Percentiles rank a stretch among this genome's conserved stretches.
Evolutionary conservation across 768 basidiomycete species (phyloP).

Genomic region (Xerocomellus dryophilus): DNA sequence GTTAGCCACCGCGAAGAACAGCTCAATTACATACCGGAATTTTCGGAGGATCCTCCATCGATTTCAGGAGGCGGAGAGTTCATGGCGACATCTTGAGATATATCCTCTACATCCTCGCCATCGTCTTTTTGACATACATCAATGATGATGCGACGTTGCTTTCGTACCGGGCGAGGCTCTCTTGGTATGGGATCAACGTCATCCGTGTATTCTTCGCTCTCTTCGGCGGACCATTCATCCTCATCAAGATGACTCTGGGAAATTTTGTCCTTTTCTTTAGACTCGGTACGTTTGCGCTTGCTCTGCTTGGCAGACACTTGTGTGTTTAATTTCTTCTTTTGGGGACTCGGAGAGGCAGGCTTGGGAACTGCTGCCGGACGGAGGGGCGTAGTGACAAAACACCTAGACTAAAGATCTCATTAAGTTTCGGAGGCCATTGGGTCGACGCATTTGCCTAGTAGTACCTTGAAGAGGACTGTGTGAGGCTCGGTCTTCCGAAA

Average conservation of each 20-base stretch:
- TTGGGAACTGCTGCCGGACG: slow-evolving; percentile 19
- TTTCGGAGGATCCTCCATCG: not conserved
- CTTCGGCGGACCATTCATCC: slow-evolving; percentile 21
- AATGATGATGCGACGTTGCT: slow-evolving; percentile 26
- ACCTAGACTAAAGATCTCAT: slow-evolving; percentile 36
- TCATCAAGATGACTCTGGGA: slow-evolving; percentile 27
- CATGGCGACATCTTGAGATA: slow-evolving; percentile 18
- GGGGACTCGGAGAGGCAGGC: slow-evolving; percentile 5
- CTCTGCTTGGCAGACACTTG: slow-evolving; percentile 8
- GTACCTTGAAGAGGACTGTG: slow-evolving; percentile 81
- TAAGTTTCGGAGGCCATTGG: not conserved
- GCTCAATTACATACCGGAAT: slow-evolving; percentile 2
- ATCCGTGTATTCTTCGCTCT: slow-evolving; percentile 18
- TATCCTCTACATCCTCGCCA: slow-evolving; percentile 13
- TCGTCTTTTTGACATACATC: slow-evolving; percentile 29
- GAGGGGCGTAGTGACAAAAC: slow-evolving; percentile 36
- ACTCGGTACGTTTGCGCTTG: slow-evolving; percentile 37
- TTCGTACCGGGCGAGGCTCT: slow-evolving; percentile 31
- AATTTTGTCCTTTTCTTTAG: slow-evolving; percentile 36
- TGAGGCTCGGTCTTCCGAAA: slow-evolving; percentile 80
- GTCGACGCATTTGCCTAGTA: slow-evolving; percentile 2
- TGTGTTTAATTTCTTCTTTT: slow-evolving; percentile 23
- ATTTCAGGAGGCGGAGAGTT: not conserved
- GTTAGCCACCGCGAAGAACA: not conserved
- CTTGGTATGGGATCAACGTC: slow-evolving; percentile 7